Evolutionary conservation across 1,139 yeast genomes (phyloP).

Genomic region (Hyphopichia burtonii): DNA sequence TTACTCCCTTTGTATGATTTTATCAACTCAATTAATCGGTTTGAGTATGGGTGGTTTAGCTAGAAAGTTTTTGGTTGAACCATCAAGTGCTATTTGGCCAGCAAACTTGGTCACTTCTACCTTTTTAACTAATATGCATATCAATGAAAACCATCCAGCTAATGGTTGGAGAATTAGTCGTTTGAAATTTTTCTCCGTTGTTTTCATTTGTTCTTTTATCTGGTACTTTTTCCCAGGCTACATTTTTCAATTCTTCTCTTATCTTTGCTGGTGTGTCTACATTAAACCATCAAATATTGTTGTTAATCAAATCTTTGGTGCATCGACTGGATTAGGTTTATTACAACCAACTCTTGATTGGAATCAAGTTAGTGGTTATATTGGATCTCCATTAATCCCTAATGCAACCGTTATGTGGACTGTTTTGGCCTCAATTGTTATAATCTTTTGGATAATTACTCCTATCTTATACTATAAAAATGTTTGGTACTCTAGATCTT

Average conservation of each 20-base stretch:
- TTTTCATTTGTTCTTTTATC: slow-evolving; percentile 26
- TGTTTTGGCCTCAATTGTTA: slow-evolving; percentile 43
- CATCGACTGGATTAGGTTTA: slow-evolving; percentile 58
- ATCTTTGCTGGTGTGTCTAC: slow-evolving; percentile 43
- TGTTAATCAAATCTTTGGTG: slow-evolving; percentile 63
- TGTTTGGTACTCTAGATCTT: slow-evolving; percentile 43
- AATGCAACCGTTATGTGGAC: slow-evolving; percentile 61
- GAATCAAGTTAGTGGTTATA: slow-evolving; percentile 50
- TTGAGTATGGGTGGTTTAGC: slow-evolving; percentile 64
- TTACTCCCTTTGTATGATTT: slow-evolving; percentile 44
- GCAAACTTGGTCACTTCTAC: slow-evolving; percentile 47
- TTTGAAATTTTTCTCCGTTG: slow-evolving; percentile 29
- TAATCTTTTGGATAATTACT: slow-evolving; percentile 41
- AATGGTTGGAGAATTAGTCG: slow-evolving; percentile 44
- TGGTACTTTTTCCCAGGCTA: slow-evolving; percentile 47
- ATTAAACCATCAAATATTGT: slow-evolving; percentile 44
- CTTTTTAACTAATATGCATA: slow-evolving; percentile 58
- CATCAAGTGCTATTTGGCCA: slow-evolving; percentile 71
- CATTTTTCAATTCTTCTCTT: slow-evolving; percentile 34
- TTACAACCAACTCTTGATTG: slow-evolving; percentile 47
- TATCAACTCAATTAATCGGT: slow-evolving; percentile 62
- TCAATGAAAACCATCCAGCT: slow-evolving; percentile 56
- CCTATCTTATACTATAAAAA: slow-evolving; percentile 45
- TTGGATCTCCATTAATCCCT: slow-evolving; percentile 66
- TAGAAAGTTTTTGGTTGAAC: slow-evolving; percentile 56